A percentile compares a stretch with the other conserved stretches of the same genome.
These are phyloP conservation scores for Lactarius trivialis DNA, from an alignment of 768 basidiomycete species.

Conservation along the genomic window DNA sequence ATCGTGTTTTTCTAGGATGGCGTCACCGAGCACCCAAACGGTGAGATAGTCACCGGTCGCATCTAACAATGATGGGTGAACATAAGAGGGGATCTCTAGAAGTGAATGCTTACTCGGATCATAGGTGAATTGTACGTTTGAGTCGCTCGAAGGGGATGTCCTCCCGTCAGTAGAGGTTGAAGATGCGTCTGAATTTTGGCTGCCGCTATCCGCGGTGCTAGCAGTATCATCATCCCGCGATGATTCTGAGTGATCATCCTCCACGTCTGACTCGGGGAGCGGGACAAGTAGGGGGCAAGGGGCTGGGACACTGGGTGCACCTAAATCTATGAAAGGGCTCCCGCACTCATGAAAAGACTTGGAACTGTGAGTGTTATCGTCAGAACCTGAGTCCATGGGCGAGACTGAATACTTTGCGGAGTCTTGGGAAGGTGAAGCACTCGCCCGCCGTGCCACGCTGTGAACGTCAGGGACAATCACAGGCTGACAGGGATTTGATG, in stretches of 20 bases:
- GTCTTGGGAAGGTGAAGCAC: not conserved
- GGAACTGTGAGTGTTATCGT: not conserved
- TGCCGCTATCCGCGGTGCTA: not conserved
- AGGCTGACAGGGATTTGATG: not conserved
- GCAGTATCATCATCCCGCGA: not conserved
- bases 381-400: not conserved
- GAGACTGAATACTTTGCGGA: not conserved
- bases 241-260: not conserved
- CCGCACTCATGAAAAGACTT: not conserved
- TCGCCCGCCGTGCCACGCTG: not conserved
- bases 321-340: not conserved
- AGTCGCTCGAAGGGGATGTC: no score
- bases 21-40: slow-evolving; percentile 11
- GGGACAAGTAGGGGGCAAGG: not conserved
- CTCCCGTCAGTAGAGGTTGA: not conserved
- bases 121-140: not conserved
- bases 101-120: not conserved
- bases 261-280: slow-evolving; percentile 10
- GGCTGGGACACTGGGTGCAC: no score
- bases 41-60: not conserved
- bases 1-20: slow-evolving; percentile 7
- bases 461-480: not conserved
- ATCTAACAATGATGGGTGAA: not conserved
- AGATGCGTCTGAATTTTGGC: not conserved
- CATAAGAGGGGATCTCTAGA: not conserved